phyloP scores from a whole-genome alignment of 495 filamentous ascomycete genomes.

The Podospora appendiculata region DNA sequence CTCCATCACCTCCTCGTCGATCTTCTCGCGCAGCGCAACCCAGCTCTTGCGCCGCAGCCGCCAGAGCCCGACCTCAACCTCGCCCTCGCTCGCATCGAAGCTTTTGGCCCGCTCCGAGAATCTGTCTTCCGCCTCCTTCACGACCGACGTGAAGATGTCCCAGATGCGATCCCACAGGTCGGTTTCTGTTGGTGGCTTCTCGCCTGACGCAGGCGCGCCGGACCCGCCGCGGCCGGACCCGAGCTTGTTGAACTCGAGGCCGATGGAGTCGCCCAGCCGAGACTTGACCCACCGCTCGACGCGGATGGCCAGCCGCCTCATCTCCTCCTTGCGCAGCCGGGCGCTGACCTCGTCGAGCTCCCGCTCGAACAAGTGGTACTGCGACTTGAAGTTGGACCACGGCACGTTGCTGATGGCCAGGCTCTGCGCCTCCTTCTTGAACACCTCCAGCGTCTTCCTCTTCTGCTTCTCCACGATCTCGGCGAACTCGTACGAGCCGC shows the following conservation, averaged over 20 bases:
- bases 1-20: constrained; percentile 97
- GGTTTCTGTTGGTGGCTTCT: constrained; percentile 64
- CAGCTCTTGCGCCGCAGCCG: constrained; percentile 85
- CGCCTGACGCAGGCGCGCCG: constrained; percentile 69
- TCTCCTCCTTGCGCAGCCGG: constrained; percentile 82
- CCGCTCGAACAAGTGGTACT: constrained; percentile 53
- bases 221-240: constrained; percentile 76
- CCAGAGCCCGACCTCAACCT: constrained; percentile 92
- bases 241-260: constrained; percentile 89
- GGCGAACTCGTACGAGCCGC: constrained; percentile 83
- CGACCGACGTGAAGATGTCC: constrained; percentile 76
- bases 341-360: constrained; percentile 82
- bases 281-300: constrained; percentile 90
- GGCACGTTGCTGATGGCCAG: constrained; percentile 66
- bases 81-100: constrained; percentile 85
- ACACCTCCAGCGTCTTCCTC: constrained; percentile 61
- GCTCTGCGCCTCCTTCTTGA: constrained; percentile 66
- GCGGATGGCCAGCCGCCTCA: constrained; percentile 81
- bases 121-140: constrained; percentile 72
- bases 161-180: constrained; percentile 96
- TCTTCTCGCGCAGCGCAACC: constrained; percentile 79
- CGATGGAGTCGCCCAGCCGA: constrained; percentile 77
- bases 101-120: constrained; percentile 84
- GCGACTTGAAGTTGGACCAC: constrained; percentile 65
- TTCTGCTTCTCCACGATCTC: constrained; percentile 85